These are phyloP conservation scores for Phytophthora sansomeana DNA, from an alignment of 352 stramenopile species.

Conservation along the genomic window DNA sequence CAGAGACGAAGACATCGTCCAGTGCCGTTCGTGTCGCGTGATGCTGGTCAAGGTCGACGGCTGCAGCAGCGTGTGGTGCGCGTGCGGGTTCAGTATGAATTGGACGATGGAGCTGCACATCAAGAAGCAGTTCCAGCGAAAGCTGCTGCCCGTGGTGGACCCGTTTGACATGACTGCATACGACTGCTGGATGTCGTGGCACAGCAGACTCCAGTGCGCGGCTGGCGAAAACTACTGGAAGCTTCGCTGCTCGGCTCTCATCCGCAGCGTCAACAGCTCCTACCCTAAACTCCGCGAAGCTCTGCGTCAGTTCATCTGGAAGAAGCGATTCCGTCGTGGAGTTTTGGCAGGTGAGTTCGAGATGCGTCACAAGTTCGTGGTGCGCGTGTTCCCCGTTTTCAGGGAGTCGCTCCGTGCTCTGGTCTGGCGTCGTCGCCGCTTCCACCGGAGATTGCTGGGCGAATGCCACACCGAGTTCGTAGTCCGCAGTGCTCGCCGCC, in stretches of 20 bases:
- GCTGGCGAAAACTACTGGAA: slow-evolving; percentile 9
- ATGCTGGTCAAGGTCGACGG: slow-evolving; percentile 62
- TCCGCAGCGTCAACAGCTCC: slow-evolving; percentile 14
- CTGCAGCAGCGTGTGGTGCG: slow-evolving; percentile 48
- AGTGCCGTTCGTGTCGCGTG: slow-evolving; percentile 51
- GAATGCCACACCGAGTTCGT: slow-evolving; percentile 25
- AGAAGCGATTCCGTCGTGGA: slow-evolving; percentile 13
- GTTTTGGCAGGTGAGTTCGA: slow-evolving; percentile 7
- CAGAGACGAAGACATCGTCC: slow-evolving; percentile 32
- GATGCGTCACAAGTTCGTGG: slow-evolving; percentile 18
- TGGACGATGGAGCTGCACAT: slow-evolving; percentile 37
- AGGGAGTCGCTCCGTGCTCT: slow-evolving; percentile 25
- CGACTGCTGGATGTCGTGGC: too few species aligned
- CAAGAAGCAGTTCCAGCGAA: slow-evolving; percentile 23
- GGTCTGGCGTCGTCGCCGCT: slow-evolving; percentile 27
- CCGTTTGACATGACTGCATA: slow-evolving; percentile 37
- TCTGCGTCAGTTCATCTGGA: slow-evolving; percentile 32
- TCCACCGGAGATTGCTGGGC: slow-evolving; percentile 21
- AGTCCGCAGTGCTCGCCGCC: not conserved
- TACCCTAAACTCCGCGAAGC: slow-evolving; percentile 8
- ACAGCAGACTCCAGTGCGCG: not conserved
- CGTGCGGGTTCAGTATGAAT: slow-evolving; percentile 49
- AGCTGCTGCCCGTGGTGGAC: slow-evolving; percentile 47
- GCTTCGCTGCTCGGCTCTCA: slow-evolving; percentile 2
- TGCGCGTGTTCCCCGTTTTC: slow-evolving; percentile 11